phyloP scores from a whole-genome alignment of 2,329 filamentous ascomycete species.

The Scorias spongiosa region DNA sequence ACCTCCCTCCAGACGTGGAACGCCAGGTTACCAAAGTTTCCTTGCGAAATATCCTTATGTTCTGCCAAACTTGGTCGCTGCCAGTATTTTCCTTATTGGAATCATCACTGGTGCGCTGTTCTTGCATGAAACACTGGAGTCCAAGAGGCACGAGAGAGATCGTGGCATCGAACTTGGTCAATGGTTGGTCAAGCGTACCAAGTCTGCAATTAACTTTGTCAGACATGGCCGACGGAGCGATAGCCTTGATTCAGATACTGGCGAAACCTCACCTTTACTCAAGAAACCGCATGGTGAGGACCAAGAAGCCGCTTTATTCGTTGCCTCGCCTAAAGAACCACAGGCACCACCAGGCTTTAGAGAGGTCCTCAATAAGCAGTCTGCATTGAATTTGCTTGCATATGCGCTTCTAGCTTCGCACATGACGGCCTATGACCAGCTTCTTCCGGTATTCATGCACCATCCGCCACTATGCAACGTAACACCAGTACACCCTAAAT shows the following conservation, averaged over 20 bases:
- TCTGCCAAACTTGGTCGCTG: conserved; percentile 68
- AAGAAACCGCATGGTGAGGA: conserved; percentile 6
- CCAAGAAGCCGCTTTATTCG: conserved; percentile 5
- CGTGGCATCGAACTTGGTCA: conserved; percentile 62
- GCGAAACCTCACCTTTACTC: conserved; percentile 14
- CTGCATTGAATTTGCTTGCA: conserved; percentile 55
- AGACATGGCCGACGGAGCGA: not conserved
- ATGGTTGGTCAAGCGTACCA: conserved; percentile 23
- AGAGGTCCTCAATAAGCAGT: conserved; percentile 61
- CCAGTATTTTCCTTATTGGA: conserved; percentile 62
- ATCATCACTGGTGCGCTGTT: conserved; percentile 63
- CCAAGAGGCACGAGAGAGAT: conserved; percentile 52
- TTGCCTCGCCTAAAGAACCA: conserved; percentile 8
- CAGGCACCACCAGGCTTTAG: conserved; percentile 28
- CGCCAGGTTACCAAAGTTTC: conserved; percentile 36
- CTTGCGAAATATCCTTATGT: conserved; percentile 67
- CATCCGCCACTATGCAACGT: conserved; percentile 34
- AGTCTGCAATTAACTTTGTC: not conserved
- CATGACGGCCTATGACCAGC: conserved; percentile 70
- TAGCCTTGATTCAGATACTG: not conserved
- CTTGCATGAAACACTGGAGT: conserved; percentile 69
- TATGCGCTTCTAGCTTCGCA: conserved; percentile 76
- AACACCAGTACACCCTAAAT: conserved; percentile 1
- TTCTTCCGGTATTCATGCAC: conserved; percentile 79
- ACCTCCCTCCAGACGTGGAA: conserved; percentile 31